Evolutionary conservation across 345 rosid species (phyloP).

Genomic region (Acer yangbiense): DNA sequence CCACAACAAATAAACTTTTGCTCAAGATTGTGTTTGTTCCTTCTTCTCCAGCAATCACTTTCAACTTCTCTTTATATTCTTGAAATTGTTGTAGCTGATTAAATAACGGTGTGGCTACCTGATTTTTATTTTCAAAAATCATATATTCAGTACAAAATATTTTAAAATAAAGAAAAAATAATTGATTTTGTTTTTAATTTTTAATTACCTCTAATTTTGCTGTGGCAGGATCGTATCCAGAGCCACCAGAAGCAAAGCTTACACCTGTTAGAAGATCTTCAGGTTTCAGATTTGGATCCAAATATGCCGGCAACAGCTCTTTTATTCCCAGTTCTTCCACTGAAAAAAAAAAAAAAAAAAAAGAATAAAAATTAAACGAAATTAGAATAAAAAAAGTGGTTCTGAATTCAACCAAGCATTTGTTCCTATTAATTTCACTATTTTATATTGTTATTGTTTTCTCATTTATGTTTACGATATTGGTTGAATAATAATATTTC

Average conservation of each 20-base stretch:
- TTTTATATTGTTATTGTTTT: too few species aligned
- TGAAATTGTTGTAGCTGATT: constrained; percentile 43
- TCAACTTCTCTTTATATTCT: constrained; percentile 46
- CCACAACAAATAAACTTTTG: constrained; percentile 34
- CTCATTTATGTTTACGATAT: too few species aligned
- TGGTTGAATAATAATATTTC: too few species aligned
- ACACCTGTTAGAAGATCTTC: constrained; percentile 72
- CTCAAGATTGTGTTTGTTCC: constrained; percentile 30
- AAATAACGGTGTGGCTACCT: constrained; percentile 42
- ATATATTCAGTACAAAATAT: background rate
- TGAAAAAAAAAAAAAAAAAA: constrained; percentile 11
- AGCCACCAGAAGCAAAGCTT: constrained; percentile 72
- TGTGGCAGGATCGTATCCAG: constrained; percentile 67
- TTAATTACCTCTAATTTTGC: constrained; percentile 46
- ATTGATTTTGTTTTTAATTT: too few species aligned
- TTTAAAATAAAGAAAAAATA: background rate
- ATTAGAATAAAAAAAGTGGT: background rate
- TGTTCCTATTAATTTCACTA: too few species aligned
- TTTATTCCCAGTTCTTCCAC: constrained; percentile 70
- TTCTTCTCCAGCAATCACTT: constrained; percentile 38
- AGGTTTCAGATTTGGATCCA: constrained; percentile 45
- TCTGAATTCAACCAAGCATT: too few species aligned
- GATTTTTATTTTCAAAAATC: background rate
- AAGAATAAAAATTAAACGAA: background rate
- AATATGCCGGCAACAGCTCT: constrained; percentile 57